Evolutionary conservation across 2,329 filamentous ascomycete genomes (phyloP).

Genomic region (Balansia obtecta): DNA sequence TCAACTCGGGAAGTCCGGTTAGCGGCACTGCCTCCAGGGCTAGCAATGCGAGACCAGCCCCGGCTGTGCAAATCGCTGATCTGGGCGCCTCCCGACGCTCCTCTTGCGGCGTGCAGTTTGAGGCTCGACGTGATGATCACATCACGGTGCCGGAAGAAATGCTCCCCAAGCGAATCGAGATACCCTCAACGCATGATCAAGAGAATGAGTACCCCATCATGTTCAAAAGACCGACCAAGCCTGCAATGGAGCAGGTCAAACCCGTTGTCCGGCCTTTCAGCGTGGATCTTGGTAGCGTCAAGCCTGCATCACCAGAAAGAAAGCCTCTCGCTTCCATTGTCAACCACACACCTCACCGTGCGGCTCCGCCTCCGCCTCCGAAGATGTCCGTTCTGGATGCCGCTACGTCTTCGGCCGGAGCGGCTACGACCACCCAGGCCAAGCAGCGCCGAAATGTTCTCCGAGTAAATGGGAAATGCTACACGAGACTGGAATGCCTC

Average conservation of each 20-base stretch:
- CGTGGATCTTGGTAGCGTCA: constrained; percentile 26
- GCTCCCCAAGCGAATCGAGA: constrained; percentile 28
- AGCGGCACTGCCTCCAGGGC: constrained; percentile 33
- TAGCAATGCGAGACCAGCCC: constrained; percentile 27
- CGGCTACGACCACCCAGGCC: constrained; percentile 59
- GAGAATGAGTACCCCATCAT: constrained; percentile 71
- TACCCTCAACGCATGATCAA: constrained; percentile 60
- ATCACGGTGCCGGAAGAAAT: constrained; percentile 9
- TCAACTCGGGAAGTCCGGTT: constrained; percentile 47
- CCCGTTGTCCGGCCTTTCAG: constrained; percentile 38
- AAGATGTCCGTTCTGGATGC: constrained; percentile 97
- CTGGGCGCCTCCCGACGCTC: constrained; percentile 19
- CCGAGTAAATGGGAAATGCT: constrained; percentile 80
- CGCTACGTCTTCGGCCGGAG: constrained; percentile 72
- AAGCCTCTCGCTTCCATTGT: constrained; percentile 41
- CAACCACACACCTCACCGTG: constrained; percentile 62
- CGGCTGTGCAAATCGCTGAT: constrained; percentile 23
- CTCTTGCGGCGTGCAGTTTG: constrained; percentile 13
- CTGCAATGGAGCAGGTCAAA: constrained; percentile 43
- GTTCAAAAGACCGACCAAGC: constrained; percentile 47
- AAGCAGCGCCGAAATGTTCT: constrained; percentile 72
- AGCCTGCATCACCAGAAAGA: constrained; percentile 39
- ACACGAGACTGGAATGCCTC: constrained; percentile 80
- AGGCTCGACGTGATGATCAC: constrained; percentile 12
- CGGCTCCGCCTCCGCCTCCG: constrained; percentile 71